These are phyloP conservation scores for Gloeopeniophorella convolvens DNA, from an alignment of 768 basidiomycete species.

Conservation along the genomic window DNA sequence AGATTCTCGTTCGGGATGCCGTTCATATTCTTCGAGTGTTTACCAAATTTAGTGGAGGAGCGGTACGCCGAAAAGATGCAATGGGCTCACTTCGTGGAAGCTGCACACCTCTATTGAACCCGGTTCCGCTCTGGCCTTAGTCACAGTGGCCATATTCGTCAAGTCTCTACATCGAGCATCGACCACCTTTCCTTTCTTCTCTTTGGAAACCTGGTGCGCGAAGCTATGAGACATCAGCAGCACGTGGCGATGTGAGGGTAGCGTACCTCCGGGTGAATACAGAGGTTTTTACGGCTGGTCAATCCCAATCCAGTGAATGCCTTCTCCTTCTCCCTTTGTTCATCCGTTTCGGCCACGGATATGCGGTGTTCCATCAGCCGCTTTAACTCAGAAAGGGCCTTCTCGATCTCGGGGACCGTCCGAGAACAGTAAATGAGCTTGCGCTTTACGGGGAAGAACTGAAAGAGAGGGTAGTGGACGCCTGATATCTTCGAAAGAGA, in stretches of 20 bases:
- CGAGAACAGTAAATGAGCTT: slow-evolving; percentile 99
- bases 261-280: slow-evolving; percentile 86
- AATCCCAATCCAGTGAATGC: slow-evolving; percentile 85
- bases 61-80: slow-evolving; percentile 6
- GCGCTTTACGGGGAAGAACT: slow-evolving; percentile 89
- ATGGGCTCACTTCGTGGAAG: slow-evolving; percentile 94
- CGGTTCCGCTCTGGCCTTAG: slow-evolving; percentile 79
- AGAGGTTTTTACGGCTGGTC: slow-evolving; percentile 94
- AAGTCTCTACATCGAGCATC: slow-evolving; percentile 96
- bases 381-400: slow-evolving; percentile 92
- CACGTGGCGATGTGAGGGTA: background rate
- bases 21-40: slow-evolving; percentile 67
- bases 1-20: slow-evolving; percentile 74
- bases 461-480: slow-evolving; percentile 4
- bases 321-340: slow-evolving; percentile 69
- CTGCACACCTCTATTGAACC: slow-evolving; percentile 88
- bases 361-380: slow-evolving; percentile 87
- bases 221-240: background rate
- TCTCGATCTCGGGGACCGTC: slow-evolving; percentile 99
- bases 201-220: slow-evolving; percentile 74
- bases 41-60: background rate
- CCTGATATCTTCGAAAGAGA: background rate
- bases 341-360: slow-evolving; percentile 62
- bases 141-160: slow-evolving; percentile 76
- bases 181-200: slow-evolving; percentile 97